These are phyloP conservation scores for Aureobasidium sp. DNA, from an alignment of 2,329 filamentous ascomycete species.

Conservation along the genomic window DNA sequence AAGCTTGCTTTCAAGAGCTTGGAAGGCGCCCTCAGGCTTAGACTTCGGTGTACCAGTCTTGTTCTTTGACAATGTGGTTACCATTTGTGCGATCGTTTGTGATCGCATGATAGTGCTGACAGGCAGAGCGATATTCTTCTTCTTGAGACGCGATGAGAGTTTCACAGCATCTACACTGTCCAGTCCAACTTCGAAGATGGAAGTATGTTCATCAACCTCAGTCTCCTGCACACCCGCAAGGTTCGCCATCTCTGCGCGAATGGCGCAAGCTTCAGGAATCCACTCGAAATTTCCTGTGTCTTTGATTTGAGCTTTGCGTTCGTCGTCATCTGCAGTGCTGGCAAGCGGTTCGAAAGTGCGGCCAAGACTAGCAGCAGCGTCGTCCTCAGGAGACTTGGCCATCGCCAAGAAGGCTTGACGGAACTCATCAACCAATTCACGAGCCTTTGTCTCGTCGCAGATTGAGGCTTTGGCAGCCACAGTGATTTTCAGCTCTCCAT, in stretches of 20 bases:
- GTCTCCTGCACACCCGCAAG: slow-evolving; percentile 50
- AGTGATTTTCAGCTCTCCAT: slow-evolving; percentile 47
- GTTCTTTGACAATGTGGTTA: slow-evolving; percentile 23
- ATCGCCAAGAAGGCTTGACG: slow-evolving; percentile 33
- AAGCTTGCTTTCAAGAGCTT: slow-evolving; percentile 1
- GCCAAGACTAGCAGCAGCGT: slow-evolving; percentile 20
- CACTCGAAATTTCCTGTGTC: slow-evolving; percentile 46
- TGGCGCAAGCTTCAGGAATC: slow-evolving; percentile 44
- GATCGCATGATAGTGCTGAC: slow-evolving; percentile 72
- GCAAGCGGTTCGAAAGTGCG: slow-evolving; percentile 13
- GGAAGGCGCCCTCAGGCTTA: neutral
- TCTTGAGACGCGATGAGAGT: slow-evolving; percentile 64
- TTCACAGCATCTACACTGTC: slow-evolving; percentile 93
- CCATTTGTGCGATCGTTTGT: slow-evolving; percentile 60
- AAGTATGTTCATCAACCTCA: slow-evolving; percentile 51
- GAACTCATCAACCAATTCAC: slow-evolving; percentile 39
- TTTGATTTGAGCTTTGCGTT: slow-evolving; percentile 19
- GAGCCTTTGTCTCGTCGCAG: slow-evolving; percentile 30
- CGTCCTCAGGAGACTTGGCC: slow-evolving; percentile 27
- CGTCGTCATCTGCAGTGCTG: slow-evolving; percentile 11
- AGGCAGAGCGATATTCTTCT: slow-evolving; percentile 51
- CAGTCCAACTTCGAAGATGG: slow-evolving; percentile 74
- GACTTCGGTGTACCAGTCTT: neutral
- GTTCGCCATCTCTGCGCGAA: slow-evolving; percentile 57
- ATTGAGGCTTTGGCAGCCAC: slow-evolving; percentile 51